Evolutionary conservation across 78 protist genomes (phyloP).

Genomic region (Guillardia theta): DNA sequence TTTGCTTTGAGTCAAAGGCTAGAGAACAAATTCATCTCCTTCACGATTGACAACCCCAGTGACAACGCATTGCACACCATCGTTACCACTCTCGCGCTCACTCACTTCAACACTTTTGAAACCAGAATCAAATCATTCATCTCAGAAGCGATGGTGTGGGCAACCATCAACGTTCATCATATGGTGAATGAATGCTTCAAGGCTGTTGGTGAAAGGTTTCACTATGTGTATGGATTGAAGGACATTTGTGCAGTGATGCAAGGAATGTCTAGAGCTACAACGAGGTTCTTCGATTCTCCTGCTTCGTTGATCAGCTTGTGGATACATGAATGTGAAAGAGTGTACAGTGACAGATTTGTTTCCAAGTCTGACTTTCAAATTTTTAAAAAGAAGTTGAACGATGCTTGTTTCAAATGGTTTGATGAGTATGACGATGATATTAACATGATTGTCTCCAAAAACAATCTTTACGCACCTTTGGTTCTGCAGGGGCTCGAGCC

Average conservation of each 20-base stretch:
- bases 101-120: slow-evolving; percentile 49
- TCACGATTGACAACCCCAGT: slow-evolving; percentile 67
- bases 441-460: not conserved
- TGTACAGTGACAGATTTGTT: slow-evolving; percentile 73
- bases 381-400: slow-evolving; percentile 44
- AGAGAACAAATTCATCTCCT: slow-evolving; percentile 76
- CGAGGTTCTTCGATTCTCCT: slow-evolving; percentile 6
- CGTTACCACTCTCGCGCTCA: slow-evolving; percentile 22
- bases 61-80: slow-evolving; percentile 40
- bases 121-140: not conserved
- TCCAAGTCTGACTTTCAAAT: slow-evolving; percentile 31
- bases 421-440: slow-evolving; percentile 49
- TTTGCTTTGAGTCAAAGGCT: slow-evolving; percentile 75
- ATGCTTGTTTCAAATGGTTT: not conserved
- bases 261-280: slow-evolving; percentile 45
- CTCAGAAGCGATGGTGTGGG: slow-evolving; percentile 30
- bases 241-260: slow-evolving; percentile 66
- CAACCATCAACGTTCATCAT: slow-evolving; percentile 62
- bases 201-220: slow-evolving; percentile 83
- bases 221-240: slow-evolving; percentile 85
- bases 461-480: slow-evolving; percentile 54
- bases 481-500: slow-evolving; percentile 59
- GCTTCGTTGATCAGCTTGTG: slow-evolving; percentile 51
- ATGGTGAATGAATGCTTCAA: slow-evolving; percentile 60
- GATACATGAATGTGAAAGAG: slow-evolving; percentile 70